Evolutionary conservation across 768 basidiomycete species (phyloP), one percentile per base, ranked within the genome.

Genomic region (Podaxis sp.): DNA sequence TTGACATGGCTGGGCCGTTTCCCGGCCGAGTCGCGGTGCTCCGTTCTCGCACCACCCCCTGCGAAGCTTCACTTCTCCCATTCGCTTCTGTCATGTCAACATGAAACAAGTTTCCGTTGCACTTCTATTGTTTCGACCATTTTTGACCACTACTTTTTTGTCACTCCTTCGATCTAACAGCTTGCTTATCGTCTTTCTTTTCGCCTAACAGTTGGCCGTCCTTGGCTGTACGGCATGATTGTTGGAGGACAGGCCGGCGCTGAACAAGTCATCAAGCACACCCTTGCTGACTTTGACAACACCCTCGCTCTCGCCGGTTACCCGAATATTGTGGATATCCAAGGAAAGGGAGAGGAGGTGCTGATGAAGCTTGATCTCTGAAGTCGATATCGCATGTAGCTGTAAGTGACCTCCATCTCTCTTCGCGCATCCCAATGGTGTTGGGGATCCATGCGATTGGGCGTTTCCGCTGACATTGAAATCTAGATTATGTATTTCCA

Each of bases 181-280:
- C 17, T 46, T 19, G 19, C 43, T 46, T 1, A 46, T 33, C 6
- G 4, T 12, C 25, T 40, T 13, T 19, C 17, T 24, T 7, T 22
- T 38, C 15, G 5, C 11, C 36, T 25, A 9, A 37, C 33, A 91
- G 88, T 93, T 36, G 90, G 83, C 24, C 82, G 91, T n/a, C 88
- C 88, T 9, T 87, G 82, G 77, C 77, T 93, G 65, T 93, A 91
- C 63, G 91, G 88, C 5, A 81, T 90, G 49, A 77, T 87, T 5
- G 74, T 89, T 12, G 88, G 77, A 4, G 91, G 93, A 0, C 84
- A 91, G 70, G 80, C 77, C 3, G 93, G 93, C 2, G 85, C 91
- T 11, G 87, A 92, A 67, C 86, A 91, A 65, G 87, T 93, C 12
- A 73, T 94, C 63, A 81, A 76, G 59, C 82, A 84, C 59, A 84